A percentile compares a stretch with the other conserved stretches of the same genome.
Conservation (phyloP, 1,139 yeast genomes). For the Taiozyma sp. region DNA sequence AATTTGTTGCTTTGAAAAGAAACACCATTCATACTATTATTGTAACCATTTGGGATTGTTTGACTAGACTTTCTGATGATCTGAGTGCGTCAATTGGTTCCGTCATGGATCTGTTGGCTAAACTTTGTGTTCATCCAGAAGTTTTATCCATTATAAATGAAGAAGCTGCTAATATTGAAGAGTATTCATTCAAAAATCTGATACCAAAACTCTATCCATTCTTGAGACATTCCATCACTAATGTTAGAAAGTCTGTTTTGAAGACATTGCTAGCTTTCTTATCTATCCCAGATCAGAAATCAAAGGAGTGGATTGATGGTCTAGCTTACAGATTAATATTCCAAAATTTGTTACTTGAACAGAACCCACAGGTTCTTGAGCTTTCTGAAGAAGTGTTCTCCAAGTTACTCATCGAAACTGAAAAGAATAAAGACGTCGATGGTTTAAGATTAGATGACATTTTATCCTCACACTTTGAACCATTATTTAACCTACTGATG, state of each 20-base stretch:
- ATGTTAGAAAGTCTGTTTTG: constrained; percentile 85
- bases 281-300: constrained; percentile 55
- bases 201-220: constrained; percentile 95
- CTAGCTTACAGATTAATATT: constrained; percentile 67
- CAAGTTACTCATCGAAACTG: constrained; percentile 45
- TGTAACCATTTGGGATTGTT: constrained; percentile 81
- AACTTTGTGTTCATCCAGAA: constrained; percentile 74
- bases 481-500: constrained; percentile 67
- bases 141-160: constrained; percentile 67
- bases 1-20: constrained; percentile 65
- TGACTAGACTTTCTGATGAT: constrained; percentile 83
- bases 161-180: constrained; percentile 44
- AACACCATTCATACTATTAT: constrained; percentile 59
- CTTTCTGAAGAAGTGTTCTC: constrained; percentile 63
- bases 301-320: constrained; percentile 76
- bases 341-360: constrained; percentile 88
- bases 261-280: constrained; percentile 77
- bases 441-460: constrained; percentile 36
- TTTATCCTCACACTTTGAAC: constrained; percentile 48
- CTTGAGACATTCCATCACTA: constrained; percentile 86
- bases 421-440: constrained; percentile 29
- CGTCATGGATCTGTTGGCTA: constrained; percentile 90
- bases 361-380: constrained; percentile 64
- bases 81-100: constrained; percentile 93
- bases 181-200: constrained; percentile 58